Base-by-base conservation (phyloP, 2,329 filamentous ascomycete genomes). In the Phialophora chinensis region DNA sequence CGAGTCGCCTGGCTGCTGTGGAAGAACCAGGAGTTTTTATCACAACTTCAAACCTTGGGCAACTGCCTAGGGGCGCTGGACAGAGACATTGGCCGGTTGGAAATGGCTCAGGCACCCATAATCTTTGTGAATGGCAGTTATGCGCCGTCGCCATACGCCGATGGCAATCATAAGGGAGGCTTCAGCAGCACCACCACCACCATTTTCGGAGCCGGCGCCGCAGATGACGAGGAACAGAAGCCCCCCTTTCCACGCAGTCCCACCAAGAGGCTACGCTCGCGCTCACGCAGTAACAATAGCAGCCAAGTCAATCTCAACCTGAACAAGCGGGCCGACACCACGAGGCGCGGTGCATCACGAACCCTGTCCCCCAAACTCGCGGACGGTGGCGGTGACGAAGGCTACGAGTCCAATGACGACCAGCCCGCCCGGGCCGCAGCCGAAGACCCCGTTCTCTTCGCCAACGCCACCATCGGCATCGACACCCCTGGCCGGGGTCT, bases 1-100 rank as follows among this genome's bases (percentile, higher is more conserved):
- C 23, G 60, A 33, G 60, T 49, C 31, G 31, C 31, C n/a, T 62
- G 60, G 60, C 27, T 62, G 27, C 33, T 62, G 27, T 62, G 60
- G 60, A 53, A 55, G 23, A 62, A 62, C 20, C 29, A 62, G 23
- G 60, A 54, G 29, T 62, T 62, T 44, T 27, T 62, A 11, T 53
- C 47, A 10, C 42, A 62, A n/a, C 33, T 62, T 12, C 31, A 55
- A 27, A 62, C 60, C 7, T 25, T 62, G 60, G 47, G 23, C 6
- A 62, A 52, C n/a, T 53, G 47, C 29, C 33, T 62, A 11, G 49
- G 25, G n/a, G 60, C 33, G 23, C 25, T 62, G 47, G 47, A 62
- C 49, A 20, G 60, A 42, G 60, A 62, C 25, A 55, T 62, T 27
- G 6, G 31, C 12, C 49, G 60, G 20, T 35, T 62, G 60, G 60